phyloP scores from a whole-genome alignment of 768 basidiomycete genomes.

The Hygrophoropsis aurantiaca region DNA sequence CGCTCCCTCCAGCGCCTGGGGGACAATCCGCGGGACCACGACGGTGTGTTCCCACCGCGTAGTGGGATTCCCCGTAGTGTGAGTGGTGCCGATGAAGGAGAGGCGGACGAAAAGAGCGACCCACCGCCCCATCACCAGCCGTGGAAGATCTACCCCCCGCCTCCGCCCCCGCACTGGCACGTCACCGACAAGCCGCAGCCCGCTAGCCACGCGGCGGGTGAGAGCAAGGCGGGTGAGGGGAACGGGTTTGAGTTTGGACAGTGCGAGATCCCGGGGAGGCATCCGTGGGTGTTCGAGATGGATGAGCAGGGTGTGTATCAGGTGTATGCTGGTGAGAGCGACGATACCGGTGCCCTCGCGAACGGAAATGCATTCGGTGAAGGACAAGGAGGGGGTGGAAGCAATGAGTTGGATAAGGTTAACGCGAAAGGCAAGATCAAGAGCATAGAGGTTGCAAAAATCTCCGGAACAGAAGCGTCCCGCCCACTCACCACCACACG shows the following conservation, averaged over 20 bases:
- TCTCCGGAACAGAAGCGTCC: no score
- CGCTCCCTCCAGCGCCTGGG: slow-evolving; percentile 89
- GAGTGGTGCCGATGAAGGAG: slow-evolving; percentile 65
- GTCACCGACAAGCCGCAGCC: slow-evolving; percentile 58
- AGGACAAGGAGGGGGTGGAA: slow-evolving; percentile 27
- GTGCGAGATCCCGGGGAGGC: slow-evolving; percentile 70
- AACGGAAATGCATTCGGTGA: no score
- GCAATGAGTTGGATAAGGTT: no score
- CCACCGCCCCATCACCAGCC: slow-evolving; percentile 38
- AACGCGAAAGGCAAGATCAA: slow-evolving; percentile 32
- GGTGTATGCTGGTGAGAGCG: slow-evolving; percentile 76
- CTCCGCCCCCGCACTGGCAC: slow-evolving; percentile 97
- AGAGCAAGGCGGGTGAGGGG: slow-evolving; percentile 18
- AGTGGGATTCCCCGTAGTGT: slow-evolving; percentile 61
- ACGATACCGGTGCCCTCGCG: no score
- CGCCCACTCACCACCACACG: no score
- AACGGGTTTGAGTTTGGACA: slow-evolving; percentile 68
- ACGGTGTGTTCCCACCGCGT: slow-evolving; percentile 73
- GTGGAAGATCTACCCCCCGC: slow-evolving; percentile 91
- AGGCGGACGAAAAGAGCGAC: slow-evolving; percentile 53
- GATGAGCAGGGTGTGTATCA: slow-evolving; percentile 93
- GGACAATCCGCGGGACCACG: slow-evolving; percentile 92
- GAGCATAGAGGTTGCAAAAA: no score
- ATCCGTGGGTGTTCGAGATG: slow-evolving; percentile 66
- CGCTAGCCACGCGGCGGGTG: slow-evolving; percentile 45